phyloP scores from a whole-genome alignment of 257 asterid genomes.

The Fraxinus quadrangulata region DNA sequence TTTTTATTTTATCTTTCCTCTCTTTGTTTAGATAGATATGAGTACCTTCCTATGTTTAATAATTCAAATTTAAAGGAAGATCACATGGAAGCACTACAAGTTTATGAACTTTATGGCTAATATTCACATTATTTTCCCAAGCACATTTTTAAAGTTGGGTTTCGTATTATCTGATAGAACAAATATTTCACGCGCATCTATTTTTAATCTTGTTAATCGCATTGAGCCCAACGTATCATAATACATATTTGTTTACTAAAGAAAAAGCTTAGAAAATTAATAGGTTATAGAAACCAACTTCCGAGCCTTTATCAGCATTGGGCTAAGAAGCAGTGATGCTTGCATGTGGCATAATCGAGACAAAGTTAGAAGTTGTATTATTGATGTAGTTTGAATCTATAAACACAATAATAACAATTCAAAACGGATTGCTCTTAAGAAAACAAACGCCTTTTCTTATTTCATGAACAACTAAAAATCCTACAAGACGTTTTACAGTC shows the following conservation, averaged over 20 bases:
- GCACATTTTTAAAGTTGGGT: background rate
- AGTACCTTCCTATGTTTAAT: constrained; percentile 10
- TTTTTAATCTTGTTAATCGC: constrained; percentile 17
- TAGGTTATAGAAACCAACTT: background rate
- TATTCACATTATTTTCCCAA: background rate
- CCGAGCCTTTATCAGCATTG: background rate
- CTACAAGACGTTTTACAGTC: too few relatives aligned
- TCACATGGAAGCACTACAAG: constrained; percentile 46
- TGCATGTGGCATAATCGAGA: constrained; percentile 19
- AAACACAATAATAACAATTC: too few relatives aligned
- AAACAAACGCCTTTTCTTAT: too few relatives aligned
- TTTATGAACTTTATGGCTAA: constrained; percentile 15
- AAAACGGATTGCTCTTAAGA: too few relatives aligned
- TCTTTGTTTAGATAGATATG: constrained; percentile 4
- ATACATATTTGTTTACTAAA: constrained; percentile 7
- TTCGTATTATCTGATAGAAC: background rate
- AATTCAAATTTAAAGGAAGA: constrained; percentile 22
- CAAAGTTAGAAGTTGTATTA: constrained; percentile 2
- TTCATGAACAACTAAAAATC: too few relatives aligned
- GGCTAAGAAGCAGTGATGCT: constrained; percentile 1
- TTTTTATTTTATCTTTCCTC: background rate
- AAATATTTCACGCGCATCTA: background rate
- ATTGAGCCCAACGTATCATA: constrained; percentile 27
- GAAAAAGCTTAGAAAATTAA: background rate
- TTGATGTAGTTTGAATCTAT: too few relatives aligned